Evolutionary conservation across 768 basidiomycete genomes (phyloP).

Genomic region (Russula lepida): DNA sequence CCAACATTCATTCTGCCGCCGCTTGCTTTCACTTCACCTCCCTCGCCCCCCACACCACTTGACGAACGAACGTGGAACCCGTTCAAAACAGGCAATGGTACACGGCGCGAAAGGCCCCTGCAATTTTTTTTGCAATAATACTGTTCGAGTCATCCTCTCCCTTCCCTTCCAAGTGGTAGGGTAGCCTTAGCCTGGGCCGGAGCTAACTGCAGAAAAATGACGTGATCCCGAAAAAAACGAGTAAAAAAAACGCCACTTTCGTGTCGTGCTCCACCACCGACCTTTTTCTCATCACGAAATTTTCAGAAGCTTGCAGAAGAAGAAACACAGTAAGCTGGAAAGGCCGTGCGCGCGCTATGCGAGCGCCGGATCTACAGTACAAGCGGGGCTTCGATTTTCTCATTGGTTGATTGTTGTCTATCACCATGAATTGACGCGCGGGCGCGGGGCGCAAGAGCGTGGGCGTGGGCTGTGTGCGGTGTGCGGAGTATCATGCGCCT

Average conservation of each 20-base stretch:
- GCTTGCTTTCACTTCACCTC: too few relatives aligned
- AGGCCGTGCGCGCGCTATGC: neutral
- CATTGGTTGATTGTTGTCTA: neutral
- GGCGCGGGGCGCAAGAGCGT: conserved; percentile 4
- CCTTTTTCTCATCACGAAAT: neutral
- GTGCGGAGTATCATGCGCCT: neutral
- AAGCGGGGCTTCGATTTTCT: neutral
- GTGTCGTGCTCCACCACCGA: neutral
- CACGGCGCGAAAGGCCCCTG: neutral
- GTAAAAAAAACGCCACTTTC: neutral
- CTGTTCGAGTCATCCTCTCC: too few relatives aligned
- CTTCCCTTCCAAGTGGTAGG: neutral
- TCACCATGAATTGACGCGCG: neutral
- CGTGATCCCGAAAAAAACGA: too few relatives aligned
- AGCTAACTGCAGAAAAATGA: neutral
- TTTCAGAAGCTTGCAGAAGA: neutral
- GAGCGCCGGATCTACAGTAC: neutral
- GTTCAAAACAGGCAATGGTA: neutral
- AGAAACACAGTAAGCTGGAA: neutral
- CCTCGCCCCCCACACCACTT: too few relatives aligned
- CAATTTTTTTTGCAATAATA: neutral
- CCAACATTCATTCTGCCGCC: neutral
- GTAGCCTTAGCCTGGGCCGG: too few relatives aligned
- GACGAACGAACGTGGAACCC: too few relatives aligned
- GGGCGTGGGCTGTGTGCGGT: too few relatives aligned